These are phyloP conservation scores for Solanum gandarillasii DNA, from an alignment of 257 asterid genomes.

Conservation along the genomic window DNA sequence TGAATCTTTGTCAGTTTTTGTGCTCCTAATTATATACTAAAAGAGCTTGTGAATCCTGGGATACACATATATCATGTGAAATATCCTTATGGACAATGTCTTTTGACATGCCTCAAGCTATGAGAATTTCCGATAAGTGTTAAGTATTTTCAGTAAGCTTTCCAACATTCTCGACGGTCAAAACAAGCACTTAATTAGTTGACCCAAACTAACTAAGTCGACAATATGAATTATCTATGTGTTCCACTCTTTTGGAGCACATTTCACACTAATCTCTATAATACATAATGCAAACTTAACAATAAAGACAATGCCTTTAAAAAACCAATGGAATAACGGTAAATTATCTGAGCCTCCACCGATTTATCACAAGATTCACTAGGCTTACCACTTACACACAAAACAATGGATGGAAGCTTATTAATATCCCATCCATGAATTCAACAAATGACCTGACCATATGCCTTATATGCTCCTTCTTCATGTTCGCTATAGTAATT, in stretches of 20 bases:
- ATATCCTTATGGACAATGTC: not conserved
- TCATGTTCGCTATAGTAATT: conserved; percentile 24
- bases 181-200: not conserved
- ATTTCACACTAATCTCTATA: not conserved
- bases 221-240: not conserved
- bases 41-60: not conserved
- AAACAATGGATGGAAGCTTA: conserved; percentile 31
- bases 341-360: conserved; percentile 11
- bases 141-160: too few species aligned
- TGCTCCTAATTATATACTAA: not conserved
- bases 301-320: not conserved
- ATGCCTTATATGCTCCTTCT: conserved; percentile 43
- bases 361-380: conserved; percentile 1
- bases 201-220: not conserved
- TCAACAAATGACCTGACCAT: conserved; percentile 50
- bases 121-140: not conserved
- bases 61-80: too few species aligned
- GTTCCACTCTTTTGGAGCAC: not conserved
- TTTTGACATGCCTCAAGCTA: not conserved
- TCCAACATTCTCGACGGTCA: not conserved
- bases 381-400: conserved; percentile 14
- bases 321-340: not conserved
- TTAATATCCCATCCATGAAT: conserved; percentile 73
- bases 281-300: not conserved
- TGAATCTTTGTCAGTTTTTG: not conserved